Conservation (phyloP, 2,329 filamentous ascomycete genomes). For the Alternaria rosae region DNA sequence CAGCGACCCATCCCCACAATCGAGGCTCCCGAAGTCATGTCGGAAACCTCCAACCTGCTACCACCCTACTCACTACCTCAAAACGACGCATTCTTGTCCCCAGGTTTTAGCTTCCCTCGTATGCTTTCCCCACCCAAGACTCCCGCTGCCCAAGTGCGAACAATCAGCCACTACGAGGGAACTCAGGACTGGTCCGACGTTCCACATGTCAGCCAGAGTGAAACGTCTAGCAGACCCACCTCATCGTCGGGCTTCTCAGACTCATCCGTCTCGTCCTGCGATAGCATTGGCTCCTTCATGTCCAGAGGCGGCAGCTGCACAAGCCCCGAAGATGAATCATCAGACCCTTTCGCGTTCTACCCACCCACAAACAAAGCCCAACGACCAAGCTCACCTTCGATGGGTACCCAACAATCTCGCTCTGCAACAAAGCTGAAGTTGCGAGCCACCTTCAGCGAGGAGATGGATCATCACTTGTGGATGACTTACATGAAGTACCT, state of each 20-base stretch:
- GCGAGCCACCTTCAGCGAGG: conserved; percentile 62
- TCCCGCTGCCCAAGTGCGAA: conserved; percentile 53
- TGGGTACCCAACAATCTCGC: conserved; percentile 34
- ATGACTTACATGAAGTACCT: conserved; percentile 70
- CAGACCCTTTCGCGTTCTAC: conserved; percentile 63
- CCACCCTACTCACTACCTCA: conserved; percentile 32
- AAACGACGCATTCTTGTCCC: conserved; percentile 54
- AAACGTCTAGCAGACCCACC: conserved; percentile 61
- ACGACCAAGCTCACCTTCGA: conserved; percentile 43
- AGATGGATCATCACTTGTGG: conserved; percentile 73
- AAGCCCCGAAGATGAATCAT: conserved; percentile 66
- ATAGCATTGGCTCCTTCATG: conserved; percentile 63
- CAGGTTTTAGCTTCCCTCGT: conserved; percentile 46
- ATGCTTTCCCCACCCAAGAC: conserved; percentile 59
- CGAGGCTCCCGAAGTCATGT: conserved; percentile 54
- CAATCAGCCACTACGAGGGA: conserved; percentile 36
- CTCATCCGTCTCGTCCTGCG: conserved; percentile 67
- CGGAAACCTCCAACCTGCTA: conserved; percentile 35
- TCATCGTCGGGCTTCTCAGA: conserved; percentile 68
- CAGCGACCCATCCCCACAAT: conserved; percentile 57
- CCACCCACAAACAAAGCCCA: conserved; percentile 41
- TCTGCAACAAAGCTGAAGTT: conserved; percentile 54
- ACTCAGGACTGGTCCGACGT: conserved; percentile 45
- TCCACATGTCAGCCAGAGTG: conserved; percentile 43
- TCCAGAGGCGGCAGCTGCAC: conserved; percentile 67